Conservation (phyloP, 2,329 filamentous ascomycete genomes). For the Alternaria hordeiaustralica region DNA sequence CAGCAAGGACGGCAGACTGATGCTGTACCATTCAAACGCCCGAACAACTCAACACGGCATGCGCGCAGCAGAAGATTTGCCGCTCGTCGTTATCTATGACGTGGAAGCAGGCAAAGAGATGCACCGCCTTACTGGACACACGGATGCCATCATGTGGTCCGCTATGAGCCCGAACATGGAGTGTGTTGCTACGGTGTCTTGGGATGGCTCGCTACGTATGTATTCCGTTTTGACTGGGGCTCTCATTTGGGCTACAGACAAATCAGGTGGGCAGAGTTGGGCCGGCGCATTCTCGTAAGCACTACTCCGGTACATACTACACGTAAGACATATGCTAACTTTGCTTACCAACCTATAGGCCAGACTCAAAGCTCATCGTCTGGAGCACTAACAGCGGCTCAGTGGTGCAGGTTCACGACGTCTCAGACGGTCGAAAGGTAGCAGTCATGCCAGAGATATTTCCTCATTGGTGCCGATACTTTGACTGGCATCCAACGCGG, state of each 20-base stretch:
- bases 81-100: slow-evolving; percentile 29
- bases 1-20: slow-evolving; percentile 24
- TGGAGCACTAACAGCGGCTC: slow-evolving; percentile 28
- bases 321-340: neutral
- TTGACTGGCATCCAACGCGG: slow-evolving; percentile 35
- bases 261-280: slow-evolving; percentile 29
- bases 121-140: slow-evolving; percentile 30
- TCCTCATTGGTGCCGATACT: slow-evolving; percentile 24
- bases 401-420: slow-evolving; percentile 25
- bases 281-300: slow-evolving; percentile 30
- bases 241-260: slow-evolving; percentile 25
- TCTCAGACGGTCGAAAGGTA: slow-evolving; percentile 20
- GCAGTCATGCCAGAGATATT: slow-evolving; percentile 19
- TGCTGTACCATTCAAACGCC: slow-evolving; percentile 22
- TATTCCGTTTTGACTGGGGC: slow-evolving; percentile 25
- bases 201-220: slow-evolving; percentile 40
- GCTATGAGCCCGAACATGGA: slow-evolving; percentile 31
- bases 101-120: slow-evolving; percentile 19
- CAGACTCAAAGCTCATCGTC: slow-evolving; percentile 30
- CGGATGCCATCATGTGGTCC: slow-evolving; percentile 36
- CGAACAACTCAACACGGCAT: slow-evolving; percentile 16
- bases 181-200: slow-evolving; percentile 34
- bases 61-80: slow-evolving; percentile 11
- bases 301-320: neutral
- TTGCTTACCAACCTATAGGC: neutral